Conservation (phyloP, 306 rosid genomes). For the Quercus robur region DNA sequence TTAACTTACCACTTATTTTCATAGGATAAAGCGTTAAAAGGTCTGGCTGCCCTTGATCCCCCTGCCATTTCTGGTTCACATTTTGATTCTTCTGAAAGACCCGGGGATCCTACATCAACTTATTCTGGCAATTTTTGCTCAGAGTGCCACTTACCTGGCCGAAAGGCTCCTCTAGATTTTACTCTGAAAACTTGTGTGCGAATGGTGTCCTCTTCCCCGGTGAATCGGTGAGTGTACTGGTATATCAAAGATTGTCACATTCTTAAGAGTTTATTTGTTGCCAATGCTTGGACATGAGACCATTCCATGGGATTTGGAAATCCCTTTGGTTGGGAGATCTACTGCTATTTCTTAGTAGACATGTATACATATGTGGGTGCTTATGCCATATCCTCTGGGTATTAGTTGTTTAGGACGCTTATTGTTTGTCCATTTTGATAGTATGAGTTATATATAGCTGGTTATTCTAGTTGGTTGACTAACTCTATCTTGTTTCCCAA, state of each 20-base stretch:
- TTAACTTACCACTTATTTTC: constrained; percentile 10
- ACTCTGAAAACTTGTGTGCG: constrained; percentile 78
- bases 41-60: constrained; percentile 52
- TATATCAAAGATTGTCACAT: background rate
- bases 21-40: constrained; percentile 85
- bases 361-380: background rate
- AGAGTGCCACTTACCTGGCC: constrained; percentile 53
- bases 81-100: constrained; percentile 39
- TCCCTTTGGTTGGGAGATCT: background rate
- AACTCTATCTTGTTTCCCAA: background rate
- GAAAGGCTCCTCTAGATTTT: constrained; percentile 84
- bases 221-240: constrained; percentile 50
- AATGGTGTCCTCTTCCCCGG: constrained; percentile 55
- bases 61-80: constrained; percentile 31
- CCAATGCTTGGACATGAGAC: background rate
- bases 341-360: background rate
- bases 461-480: background rate
- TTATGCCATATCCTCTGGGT: background rate
- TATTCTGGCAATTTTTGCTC: constrained; percentile 37
- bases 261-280: background rate
- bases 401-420: background rate
- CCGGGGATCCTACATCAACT: constrained; percentile 33
- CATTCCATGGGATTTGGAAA: background rate
- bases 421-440: constrained; percentile 16
- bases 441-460: constrained; percentile 1